These are phyloP conservation scores for Arctium lappa DNA, from an alignment of 129 eudicot species.

Conservation along the genomic window DNA sequence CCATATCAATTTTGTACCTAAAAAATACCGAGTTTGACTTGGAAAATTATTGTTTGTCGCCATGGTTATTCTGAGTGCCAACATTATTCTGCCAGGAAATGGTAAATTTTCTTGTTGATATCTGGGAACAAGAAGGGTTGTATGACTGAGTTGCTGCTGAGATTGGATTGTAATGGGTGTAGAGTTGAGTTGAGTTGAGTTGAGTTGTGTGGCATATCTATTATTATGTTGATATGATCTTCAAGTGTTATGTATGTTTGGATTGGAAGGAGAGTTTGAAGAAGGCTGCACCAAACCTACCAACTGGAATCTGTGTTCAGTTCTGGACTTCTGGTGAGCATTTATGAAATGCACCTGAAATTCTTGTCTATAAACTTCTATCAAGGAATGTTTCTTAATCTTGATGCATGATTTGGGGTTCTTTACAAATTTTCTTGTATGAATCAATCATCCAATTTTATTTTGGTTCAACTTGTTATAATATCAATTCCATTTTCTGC, in stretches of 20 bases:
- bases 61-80: not conserved
- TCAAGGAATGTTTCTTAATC: not conserved
- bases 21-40: not conserved
- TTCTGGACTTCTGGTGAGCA: conserved; percentile 14
- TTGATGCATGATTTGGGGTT: not conserved
- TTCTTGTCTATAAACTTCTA: not conserved
- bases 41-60: too few relatives aligned
- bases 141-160: conserved; percentile 53
- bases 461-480: not conserved
- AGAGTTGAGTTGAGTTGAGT: not conserved
- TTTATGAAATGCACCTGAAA: conserved; percentile 8
- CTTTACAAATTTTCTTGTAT: not conserved
- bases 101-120: conserved; percentile 81
- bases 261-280: not conserved
- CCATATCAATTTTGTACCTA: not conserved
- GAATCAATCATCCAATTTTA: not conserved
- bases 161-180: conserved; percentile 2
- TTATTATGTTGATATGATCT: conserved; percentile 16
- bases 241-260: conserved; percentile 24
- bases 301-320: not conserved
- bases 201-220: not conserved
- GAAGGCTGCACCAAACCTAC: conserved; percentile 5
- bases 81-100: conserved; percentile 54
- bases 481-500: not conserved
- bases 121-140: conserved; percentile 90